A percentile compares a stretch with the other conserved stretches of the same genome.
Conservation (phyloP, 257 asterid species). For the Lithospermum erythrorhizon region DNA sequence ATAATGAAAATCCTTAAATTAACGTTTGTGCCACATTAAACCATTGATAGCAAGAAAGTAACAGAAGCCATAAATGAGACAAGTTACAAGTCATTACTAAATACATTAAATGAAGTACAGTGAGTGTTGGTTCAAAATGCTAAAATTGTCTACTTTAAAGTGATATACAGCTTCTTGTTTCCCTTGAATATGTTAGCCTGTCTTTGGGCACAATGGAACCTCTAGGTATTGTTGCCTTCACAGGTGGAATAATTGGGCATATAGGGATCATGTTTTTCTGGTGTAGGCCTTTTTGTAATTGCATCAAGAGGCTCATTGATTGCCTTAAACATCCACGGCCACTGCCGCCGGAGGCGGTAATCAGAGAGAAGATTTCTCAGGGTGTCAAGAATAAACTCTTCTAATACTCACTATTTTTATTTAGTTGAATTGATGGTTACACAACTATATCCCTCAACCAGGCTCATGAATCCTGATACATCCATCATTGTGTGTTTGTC, state of each 20-base stretch:
- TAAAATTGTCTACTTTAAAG: too few relatives aligned
- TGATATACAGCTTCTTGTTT: too few relatives aligned
- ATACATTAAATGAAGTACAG: neutral
- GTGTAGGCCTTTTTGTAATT: conserved; percentile 18
- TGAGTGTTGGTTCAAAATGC: too few relatives aligned
- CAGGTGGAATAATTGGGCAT: conserved; percentile 8
- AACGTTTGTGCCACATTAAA: too few relatives aligned
- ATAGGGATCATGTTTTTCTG: conserved; percentile 9
- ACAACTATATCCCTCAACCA: neutral
- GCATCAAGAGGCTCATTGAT: conserved; percentile 15
- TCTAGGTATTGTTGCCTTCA: conserved; percentile 2
- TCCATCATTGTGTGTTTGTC: neutral
- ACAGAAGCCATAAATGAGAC: neutral
- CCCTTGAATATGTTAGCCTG: too few relatives aligned
- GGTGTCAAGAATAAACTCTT: conserved; percentile 3
- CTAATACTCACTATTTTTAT: too few relatives aligned
- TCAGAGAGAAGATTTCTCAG: conserved; percentile 1
- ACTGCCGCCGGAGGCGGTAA: conserved; percentile 14
- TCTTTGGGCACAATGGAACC: conserved; percentile 3
- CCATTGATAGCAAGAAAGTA: neutral
- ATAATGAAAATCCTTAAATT: too few relatives aligned
- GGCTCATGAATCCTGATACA: too few relatives aligned
- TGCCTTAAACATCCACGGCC: conserved; percentile 21
- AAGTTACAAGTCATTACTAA: neutral
- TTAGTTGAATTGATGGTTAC: too few relatives aligned